Conservation (phyloP, 768 basidiomycete genomes). For the Termitomyces sp. region DNA sequence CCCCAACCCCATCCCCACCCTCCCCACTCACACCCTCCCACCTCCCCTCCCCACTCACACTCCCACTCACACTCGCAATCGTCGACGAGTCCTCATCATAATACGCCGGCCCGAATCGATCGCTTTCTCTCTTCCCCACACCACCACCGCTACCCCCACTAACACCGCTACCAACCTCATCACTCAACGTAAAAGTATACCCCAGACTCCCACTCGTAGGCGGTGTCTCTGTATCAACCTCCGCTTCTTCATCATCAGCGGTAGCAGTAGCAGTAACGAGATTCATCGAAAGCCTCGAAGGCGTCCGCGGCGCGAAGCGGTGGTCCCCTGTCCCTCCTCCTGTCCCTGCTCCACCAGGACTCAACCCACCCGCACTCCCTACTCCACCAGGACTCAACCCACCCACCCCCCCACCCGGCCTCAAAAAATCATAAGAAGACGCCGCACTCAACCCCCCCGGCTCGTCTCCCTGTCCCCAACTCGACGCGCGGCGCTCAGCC, state of each 20-base stretch:
- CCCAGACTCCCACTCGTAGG: neutral
- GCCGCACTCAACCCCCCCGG: conserved; percentile 32
- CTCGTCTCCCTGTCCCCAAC: conserved; percentile 57
- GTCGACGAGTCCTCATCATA: conserved; percentile 53
- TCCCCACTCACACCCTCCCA: conserved; percentile 3
- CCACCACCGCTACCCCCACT: neutral
- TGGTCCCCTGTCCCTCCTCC: conserved; percentile 13
- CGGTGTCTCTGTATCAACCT: neutral
- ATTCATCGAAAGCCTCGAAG: conserved; percentile 16
- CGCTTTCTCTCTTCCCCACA: conserved; percentile 1
- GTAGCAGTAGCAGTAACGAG: neutral
- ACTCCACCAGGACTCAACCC: conserved; percentile 12
- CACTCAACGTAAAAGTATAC: neutral
- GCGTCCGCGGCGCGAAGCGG: conserved; percentile 17
- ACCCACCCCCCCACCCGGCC: conserved; percentile 33
- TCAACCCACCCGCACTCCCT: conserved; percentile 30
- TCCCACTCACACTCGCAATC: conserved; percentile 43
- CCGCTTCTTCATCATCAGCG: neutral
- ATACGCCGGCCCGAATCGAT: conserved; percentile 24
- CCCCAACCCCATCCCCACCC: conserved; percentile 9
- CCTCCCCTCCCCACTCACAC: neutral
- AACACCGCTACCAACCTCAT: conserved; percentile 5
- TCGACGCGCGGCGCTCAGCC: conserved; percentile 59
- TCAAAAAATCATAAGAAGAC: conserved; percentile 42
- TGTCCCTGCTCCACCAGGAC: conserved; percentile 9